Conservation (phyloP, 2,329 filamentous ascomycete species). For the Aschersonia sp. region DNA sequence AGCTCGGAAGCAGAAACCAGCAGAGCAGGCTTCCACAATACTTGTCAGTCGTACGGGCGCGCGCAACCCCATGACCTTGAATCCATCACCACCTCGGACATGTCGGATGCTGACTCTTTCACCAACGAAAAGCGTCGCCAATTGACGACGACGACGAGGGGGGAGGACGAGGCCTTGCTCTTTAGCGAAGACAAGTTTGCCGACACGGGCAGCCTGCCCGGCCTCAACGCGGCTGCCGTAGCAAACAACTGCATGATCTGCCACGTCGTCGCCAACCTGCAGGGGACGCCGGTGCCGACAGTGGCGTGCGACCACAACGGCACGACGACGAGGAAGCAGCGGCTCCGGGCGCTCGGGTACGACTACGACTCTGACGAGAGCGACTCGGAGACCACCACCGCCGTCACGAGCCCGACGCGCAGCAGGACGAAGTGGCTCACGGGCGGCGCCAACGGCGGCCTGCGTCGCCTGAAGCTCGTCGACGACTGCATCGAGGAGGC, state of each 20-base stretch:
- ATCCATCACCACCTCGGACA: constrained; percentile 2
- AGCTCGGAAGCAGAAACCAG: too few relatives aligned
- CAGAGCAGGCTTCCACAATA: neutral
- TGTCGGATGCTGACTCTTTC: constrained; percentile 19
- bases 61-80: constrained; percentile 3
- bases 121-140: constrained; percentile 6
- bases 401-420: neutral
- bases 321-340: constrained; percentile 8
- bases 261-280: constrained; percentile 2
- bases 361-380: constrained; percentile 11
- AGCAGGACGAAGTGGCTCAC: constrained; percentile 4
- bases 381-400: neutral
- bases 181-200: constrained; percentile 22
- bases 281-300: neutral
- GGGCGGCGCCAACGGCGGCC: constrained; percentile 2
- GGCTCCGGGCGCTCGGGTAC: constrained; percentile 10
- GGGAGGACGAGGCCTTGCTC: constrained; percentile 18
- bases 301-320: constrained; percentile 3
- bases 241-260: constrained; percentile 5
- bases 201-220: constrained; percentile 15
- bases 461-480: constrained; percentile 4
- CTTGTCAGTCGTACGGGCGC: neutral
- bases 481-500: constrained; percentile 4
- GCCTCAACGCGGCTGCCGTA: constrained; percentile 6
- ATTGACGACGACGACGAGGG: constrained; percentile 10